Percentiles rank a stretch among this genome's conserved stretches.
Conservation (phyloP, 2,329 filamentous ascomycete species). For the Pyricularia pennisetigena region DNA sequence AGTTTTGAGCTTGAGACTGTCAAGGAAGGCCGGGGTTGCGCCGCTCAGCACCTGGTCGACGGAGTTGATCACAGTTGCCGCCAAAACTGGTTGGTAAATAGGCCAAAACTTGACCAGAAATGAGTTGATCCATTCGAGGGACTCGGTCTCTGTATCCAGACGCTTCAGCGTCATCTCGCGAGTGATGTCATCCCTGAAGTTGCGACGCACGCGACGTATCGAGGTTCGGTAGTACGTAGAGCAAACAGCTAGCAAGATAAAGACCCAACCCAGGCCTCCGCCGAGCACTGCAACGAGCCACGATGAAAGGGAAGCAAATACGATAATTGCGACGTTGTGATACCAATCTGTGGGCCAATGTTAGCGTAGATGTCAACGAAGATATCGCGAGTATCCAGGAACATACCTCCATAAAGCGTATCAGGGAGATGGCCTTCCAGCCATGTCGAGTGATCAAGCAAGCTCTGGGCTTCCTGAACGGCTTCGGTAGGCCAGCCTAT, state of each 20-base stretch:
- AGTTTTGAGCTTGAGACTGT: conserved; percentile 85
- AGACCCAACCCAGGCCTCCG: conserved; percentile 85
- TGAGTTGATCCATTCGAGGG: conserved; percentile 97
- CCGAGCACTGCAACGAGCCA: conserved; percentile 87
- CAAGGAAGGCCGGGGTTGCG: conserved; percentile 82
- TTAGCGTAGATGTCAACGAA: conserved; percentile 6
- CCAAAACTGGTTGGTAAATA: conserved; percentile 91
- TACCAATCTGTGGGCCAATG: conserved; percentile 67
- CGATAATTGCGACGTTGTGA: conserved; percentile 88
- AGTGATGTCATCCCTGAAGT: conserved; percentile 89
- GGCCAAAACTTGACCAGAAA: conserved; percentile 99
- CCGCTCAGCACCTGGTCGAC: conserved; percentile 95
- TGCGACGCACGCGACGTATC: conserved; percentile 82
- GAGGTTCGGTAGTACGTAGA: conserved; percentile 96
- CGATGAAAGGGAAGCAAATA: conserved; percentile 82
- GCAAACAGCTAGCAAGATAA: conserved; percentile 86
- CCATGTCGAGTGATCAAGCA: conserved; percentile 82
- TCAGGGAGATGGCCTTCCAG: conserved; percentile 78
- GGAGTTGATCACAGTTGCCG: conserved; percentile 82
- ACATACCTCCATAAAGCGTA: conserved; percentile 75
- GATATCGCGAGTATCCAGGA: background rate
- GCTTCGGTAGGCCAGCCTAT: conserved; percentile 63
- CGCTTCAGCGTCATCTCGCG: conserved; percentile 75
- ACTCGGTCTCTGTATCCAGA: conserved; percentile 84
- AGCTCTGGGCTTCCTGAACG: conserved; percentile 48